Conservation (phyloP, 2,329 filamentous ascomycete species). For the Sodiomyces alkalinus region DNA sequence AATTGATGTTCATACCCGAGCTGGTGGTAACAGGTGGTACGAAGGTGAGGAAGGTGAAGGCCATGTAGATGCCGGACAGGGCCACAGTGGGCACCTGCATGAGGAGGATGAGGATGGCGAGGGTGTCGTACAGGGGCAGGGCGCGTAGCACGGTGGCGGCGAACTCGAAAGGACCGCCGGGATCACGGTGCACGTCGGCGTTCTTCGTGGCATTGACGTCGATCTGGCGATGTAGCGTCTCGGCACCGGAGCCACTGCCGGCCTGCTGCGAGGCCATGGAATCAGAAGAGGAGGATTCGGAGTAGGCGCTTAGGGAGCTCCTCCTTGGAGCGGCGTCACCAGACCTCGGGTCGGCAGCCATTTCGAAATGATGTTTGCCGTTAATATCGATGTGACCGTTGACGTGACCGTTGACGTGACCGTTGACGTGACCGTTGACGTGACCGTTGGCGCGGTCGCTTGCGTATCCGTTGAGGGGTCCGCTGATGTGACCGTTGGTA, state of each 20-base stretch:
- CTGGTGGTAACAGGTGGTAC: conserved; percentile 70
- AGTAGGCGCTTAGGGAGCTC: conserved; percentile 34
- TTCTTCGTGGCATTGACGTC: conserved; percentile 57
- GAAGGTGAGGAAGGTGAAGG: conserved; percentile 87
- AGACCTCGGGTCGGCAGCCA: conserved; percentile 24
- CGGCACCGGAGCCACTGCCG: conserved; percentile 20
- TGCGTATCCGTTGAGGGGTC: conserved; percentile 10
- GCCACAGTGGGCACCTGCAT: conserved; percentile 83
- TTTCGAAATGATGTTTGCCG: conserved; percentile 15
- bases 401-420: conserved; percentile 7
- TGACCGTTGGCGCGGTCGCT: conserved; percentile 15
- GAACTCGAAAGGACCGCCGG: conserved; percentile 60
- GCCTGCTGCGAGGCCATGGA: conserved; percentile 21
- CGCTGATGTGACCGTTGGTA: conserved; percentile 14
- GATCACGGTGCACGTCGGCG: conserved; percentile 51
- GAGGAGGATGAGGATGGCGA: conserved; percentile 90
- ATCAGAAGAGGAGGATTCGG: conserved; percentile 40
- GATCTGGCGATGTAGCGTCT: conserved; percentile 41
- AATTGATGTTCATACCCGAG: conserved; percentile 63
- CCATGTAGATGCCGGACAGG: conserved; percentile 75
- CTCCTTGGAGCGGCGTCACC: conserved; percentile 28
- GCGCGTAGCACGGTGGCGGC: conserved; percentile 77
- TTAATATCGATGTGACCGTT: conserved; percentile 1
- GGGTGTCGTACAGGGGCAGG: conserved; percentile 84
- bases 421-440: conserved; percentile 13